These are phyloP conservation scores for Phialophora macrospora DNA, from an alignment of 2,329 filamentous ascomycete genomes.

Conservation along the genomic window DNA sequence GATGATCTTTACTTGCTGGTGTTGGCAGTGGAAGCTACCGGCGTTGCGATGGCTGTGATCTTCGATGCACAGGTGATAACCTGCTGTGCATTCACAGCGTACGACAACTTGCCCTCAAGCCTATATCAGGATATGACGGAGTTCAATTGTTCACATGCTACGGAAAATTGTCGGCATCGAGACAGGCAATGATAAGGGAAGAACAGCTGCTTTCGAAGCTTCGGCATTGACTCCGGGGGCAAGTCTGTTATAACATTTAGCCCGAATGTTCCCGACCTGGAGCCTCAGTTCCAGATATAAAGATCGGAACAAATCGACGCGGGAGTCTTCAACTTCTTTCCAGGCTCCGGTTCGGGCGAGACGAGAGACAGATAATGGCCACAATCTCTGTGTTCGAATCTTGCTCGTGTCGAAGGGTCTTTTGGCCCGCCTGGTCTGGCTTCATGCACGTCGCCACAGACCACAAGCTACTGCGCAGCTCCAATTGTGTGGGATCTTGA, in stretches of 20 bases:
- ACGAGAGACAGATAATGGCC: not conserved
- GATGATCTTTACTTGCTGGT: not conserved
- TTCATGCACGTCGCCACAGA: constrained; percentile 19
- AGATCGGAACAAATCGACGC: constrained; percentile 21
- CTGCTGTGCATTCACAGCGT: not conserved
- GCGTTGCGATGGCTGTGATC: not conserved
- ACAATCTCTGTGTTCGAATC: not conserved
- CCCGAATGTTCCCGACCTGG: constrained; percentile 13
- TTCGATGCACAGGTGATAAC: not conserved
- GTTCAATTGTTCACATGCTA: not conserved
- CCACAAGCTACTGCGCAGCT: not conserved
- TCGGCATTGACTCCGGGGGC: constrained; percentile 9
- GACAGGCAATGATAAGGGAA: not conserved
- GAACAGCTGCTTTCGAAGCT: constrained; percentile 7
- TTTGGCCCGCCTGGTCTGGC: constrained; percentile 4
- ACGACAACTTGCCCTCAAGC: not conserved
- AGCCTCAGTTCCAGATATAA: constrained; percentile 15
- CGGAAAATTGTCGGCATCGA: constrained; percentile 9
- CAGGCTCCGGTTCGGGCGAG: not conserved
- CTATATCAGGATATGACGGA: not conserved
- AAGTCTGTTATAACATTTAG: constrained; percentile 8
- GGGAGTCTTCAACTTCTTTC: not conserved
- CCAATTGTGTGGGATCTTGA: constrained; percentile 1
- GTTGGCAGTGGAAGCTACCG: not conserved
- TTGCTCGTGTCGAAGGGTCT: not conserved